phyloP scores from a whole-genome alignment of 495 filamentous ascomycete species.

The Penicillium simplicissimum region DNA sequence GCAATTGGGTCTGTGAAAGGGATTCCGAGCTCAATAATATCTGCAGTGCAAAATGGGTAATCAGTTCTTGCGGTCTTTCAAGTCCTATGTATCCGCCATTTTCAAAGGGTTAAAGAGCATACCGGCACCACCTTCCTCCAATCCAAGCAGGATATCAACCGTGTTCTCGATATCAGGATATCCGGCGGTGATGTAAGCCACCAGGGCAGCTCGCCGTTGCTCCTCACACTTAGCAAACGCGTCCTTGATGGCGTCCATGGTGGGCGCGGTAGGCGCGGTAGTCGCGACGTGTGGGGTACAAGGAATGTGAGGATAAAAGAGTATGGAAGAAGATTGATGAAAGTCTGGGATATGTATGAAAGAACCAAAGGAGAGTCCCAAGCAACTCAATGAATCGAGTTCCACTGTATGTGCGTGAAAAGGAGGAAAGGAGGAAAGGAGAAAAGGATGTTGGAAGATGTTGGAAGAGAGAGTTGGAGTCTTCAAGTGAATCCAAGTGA shows the following conservation, averaged over 20 bases:
- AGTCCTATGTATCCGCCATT: slow-evolving; percentile 8
- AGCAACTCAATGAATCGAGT: not conserved
- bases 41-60: slow-evolving; percentile 20
- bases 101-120: slow-evolving; percentile 25
- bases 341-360: not conserved
- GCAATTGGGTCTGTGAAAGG: slow-evolving; percentile 99
- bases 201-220: slow-evolving; percentile 66
- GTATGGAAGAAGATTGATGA: slow-evolving; percentile 8
- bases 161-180: slow-evolving; percentile 84
- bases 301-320: slow-evolving; percentile 15
- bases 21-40: slow-evolving; percentile 59
- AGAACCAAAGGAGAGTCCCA: slow-evolving; percentile 1
- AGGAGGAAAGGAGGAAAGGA: slow-evolving; percentile 15
- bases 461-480: slow-evolving; percentile 24
- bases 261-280: slow-evolving; percentile 8
- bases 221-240: slow-evolving; percentile 88
- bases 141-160: slow-evolving; percentile 77
- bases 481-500: too few species aligned
- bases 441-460: slow-evolving; percentile 21
- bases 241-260: slow-evolving; percentile 78
- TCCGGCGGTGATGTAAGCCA: slow-evolving; percentile 95
- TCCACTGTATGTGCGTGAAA: slow-evolving; percentile 25
- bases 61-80: not conserved
- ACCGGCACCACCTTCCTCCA: slow-evolving; percentile 95
- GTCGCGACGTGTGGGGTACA: slow-evolving; percentile 15